Conservation (phyloP, 257 asterid species). For the Gentiana straminea region DNA sequence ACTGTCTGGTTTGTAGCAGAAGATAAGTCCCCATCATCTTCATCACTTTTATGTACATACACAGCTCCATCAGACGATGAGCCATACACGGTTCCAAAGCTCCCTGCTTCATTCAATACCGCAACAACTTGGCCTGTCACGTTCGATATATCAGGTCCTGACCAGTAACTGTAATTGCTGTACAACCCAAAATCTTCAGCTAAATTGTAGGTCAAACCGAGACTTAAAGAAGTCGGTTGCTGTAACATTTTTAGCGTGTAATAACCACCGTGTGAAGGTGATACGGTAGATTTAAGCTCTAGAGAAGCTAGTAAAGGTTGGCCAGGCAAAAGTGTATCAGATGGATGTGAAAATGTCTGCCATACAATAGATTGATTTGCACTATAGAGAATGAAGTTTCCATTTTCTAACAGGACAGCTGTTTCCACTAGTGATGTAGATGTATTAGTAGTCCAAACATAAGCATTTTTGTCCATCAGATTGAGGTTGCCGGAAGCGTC, state of each 20-base stretch:
- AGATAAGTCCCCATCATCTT: conserved; percentile 40
- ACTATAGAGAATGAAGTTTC: conserved; percentile 59
- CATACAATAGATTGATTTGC: conserved; percentile 29
- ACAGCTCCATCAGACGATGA: conserved; percentile 68
- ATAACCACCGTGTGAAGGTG: conserved; percentile 48
- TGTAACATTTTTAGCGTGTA: conserved; percentile 78
- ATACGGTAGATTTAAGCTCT: conserved; percentile 48
- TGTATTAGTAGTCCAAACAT: conserved; percentile 78
- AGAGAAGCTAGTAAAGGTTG: conserved; percentile 47
- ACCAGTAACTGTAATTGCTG: conserved; percentile 65
- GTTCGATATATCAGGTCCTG: conserved; percentile 76
- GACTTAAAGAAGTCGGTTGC: conserved; percentile 59
- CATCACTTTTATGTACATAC: conserved; percentile 63
- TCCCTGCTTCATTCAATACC: conserved; percentile 51
- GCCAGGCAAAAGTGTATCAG: conserved; percentile 83
- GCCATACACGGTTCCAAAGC: conserved; percentile 70
- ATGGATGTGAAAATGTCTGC: conserved; percentile 79
- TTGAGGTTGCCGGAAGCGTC: conserved; percentile 49
- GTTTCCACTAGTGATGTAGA: conserved; percentile 29
- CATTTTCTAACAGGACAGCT: conserved; percentile 59
- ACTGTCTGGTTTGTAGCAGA: conserved; percentile 37
- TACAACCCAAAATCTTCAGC: conserved; percentile 25
- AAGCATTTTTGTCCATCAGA: conserved; percentile 34
- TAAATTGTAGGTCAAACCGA: conserved; percentile 56
- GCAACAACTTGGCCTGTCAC: conserved; percentile 74